A percentile compares a stretch with the other conserved stretches of the same genome.
These are phyloP conservation scores for Circinella umbellata DNA, from an alignment of 371 early-diverging fungal species.

Conservation along the genomic window DNA sequence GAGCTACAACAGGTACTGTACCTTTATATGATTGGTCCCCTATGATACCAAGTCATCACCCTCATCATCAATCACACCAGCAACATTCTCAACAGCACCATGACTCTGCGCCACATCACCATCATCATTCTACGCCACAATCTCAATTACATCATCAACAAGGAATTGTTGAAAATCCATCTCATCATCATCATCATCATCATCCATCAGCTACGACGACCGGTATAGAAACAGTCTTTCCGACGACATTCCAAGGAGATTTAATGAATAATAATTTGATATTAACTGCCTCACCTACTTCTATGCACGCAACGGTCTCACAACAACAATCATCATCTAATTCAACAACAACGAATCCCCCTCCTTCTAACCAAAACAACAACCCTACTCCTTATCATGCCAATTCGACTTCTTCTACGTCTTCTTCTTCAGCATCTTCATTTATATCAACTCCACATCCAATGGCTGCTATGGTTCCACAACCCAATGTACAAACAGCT, in stretches of 20 bases:
- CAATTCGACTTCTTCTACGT: conserved; percentile 15
- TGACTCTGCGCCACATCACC: too few species aligned
- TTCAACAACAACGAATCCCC: background rate
- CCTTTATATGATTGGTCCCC: conserved; percentile 7
- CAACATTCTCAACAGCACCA: conserved; percentile 12
- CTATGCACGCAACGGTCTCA: conserved; percentile 3
- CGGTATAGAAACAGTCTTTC: background rate
- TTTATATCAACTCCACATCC: conserved; percentile 17
- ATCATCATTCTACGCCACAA: background rate
- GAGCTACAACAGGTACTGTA: background rate
- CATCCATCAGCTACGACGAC: background rate
- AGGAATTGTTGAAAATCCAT: background rate
- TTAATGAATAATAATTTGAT: background rate
- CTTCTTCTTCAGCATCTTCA: conserved; percentile 16
- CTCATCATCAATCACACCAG: background rate
- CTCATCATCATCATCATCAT: background rate
- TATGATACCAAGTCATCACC: background rate
- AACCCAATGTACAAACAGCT: background rate
- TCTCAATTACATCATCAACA: background rate
- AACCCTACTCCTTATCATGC: conserved; percentile 9
- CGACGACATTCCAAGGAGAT: conserved; percentile 1
- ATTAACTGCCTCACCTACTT: conserved; percentile 5
- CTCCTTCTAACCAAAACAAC: conserved; percentile 3
- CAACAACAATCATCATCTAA: background rate
- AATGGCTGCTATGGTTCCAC: conserved; percentile 11